Percentiles rank a stretch among this genome's conserved stretches.
Evolutionary conservation across 208 protist species (phyloP).

Genomic region (Tritrichomonas musculus): DNA sequence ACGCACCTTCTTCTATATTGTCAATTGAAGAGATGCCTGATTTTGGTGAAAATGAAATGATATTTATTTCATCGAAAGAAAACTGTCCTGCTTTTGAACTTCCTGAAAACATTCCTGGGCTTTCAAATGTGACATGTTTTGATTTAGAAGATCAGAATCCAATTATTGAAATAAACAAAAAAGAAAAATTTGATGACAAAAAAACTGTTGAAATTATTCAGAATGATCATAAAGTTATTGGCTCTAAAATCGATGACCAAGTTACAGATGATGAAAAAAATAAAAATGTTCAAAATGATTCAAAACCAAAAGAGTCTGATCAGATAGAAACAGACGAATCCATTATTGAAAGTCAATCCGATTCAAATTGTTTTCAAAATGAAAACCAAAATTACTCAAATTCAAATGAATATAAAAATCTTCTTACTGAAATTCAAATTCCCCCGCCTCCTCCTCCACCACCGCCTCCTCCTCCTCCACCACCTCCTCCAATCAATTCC

Average conservation of each 20-base stretch:
- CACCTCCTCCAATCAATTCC: background rate
- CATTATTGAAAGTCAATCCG: too few species aligned
- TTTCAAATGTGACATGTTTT: background rate
- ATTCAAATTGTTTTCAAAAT: too few species aligned
- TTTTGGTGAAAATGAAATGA: background rate
- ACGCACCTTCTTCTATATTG: background rate
- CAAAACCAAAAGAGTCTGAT: too few species aligned
- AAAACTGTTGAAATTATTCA: too few species aligned
- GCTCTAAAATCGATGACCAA: background rate
- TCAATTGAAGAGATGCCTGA: background rate
- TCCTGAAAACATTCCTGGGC: background rate
- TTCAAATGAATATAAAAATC: background rate
- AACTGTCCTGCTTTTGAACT: background rate
- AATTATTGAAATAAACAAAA: background rate
- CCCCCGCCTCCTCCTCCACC: background rate
- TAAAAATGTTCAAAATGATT: too few species aligned
- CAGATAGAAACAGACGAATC: too few species aligned
- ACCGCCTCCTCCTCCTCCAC: background rate
- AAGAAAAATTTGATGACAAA: too few species aligned
- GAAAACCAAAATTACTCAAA: background rate
- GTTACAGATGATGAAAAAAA: background rate
- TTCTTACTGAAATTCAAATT: background rate
- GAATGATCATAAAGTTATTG: too few species aligned
- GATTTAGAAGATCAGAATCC: background rate
- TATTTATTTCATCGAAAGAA: background rate